Conservation (phyloP, 1,284 basidiomycete species). For the Ustilago esculenta region DNA sequence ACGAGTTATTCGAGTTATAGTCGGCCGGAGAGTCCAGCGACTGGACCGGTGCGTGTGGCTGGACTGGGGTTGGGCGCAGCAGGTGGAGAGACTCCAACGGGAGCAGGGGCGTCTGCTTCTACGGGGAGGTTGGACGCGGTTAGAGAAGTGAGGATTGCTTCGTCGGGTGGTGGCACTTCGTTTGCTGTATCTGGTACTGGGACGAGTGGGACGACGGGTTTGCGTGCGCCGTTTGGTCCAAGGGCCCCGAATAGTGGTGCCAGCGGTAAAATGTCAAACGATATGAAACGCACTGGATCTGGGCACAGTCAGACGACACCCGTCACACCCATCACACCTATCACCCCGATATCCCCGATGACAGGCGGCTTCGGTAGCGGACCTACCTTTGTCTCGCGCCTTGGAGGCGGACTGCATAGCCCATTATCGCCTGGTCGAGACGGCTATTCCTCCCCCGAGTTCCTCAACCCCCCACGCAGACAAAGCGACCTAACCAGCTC, state of each 20-base stretch:
- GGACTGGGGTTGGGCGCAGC: conserved; percentile 9
- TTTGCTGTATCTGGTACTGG: not conserved
- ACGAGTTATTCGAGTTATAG: conserved; percentile 26
- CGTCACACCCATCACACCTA: conserved; percentile 10
- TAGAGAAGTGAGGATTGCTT: not conserved
- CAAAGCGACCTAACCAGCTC: conserved; percentile 8
- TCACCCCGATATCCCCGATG: too few species aligned
- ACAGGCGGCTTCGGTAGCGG: conserved; percentile 8
- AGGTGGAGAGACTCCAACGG: not conserved
- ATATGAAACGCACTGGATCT: conserved; percentile 18
- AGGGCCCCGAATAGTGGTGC: conserved; percentile 17
- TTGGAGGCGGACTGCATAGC: too few species aligned
- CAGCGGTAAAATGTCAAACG: too few species aligned
- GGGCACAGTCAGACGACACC: conserved; percentile 5
- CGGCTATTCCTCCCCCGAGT: conserved; percentile 19
- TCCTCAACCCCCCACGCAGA: conserved; percentile 10
- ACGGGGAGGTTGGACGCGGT: conserved; percentile 9
- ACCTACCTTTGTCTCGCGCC: too few species aligned
- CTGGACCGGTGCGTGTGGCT: conserved; percentile 5
- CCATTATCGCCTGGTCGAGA: conserved; percentile 15
- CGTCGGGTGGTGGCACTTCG: not conserved
- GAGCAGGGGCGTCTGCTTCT: not conserved
- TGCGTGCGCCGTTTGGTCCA: conserved; percentile 29
- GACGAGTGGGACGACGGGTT: conserved; percentile 9
- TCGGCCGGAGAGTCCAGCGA: conserved; percentile 28